A percentile compares a stretch with the other conserved stretches of the same genome.
These are phyloP conservation scores for Pyrus hybrid DNA, from an alignment of 331 rosid genomes.

Conservation along the genomic window DNA sequence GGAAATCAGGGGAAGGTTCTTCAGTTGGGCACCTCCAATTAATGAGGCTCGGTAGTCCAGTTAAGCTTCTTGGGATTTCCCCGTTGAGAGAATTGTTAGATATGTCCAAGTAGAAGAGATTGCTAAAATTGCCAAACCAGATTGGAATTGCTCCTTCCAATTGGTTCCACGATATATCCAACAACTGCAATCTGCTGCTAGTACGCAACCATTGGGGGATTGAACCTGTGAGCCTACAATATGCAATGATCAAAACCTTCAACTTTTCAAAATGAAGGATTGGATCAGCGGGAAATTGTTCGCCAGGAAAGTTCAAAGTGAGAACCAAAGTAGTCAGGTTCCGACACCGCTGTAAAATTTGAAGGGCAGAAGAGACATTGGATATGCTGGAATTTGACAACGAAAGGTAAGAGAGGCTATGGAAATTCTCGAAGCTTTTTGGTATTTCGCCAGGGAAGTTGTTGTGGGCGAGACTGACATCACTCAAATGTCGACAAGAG, in stretches of 20 bases:
- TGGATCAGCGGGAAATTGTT: conserved; percentile 25
- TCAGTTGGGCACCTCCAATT: not conserved
- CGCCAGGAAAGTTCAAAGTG: conserved; percentile 19
- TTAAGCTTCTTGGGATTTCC: conserved; percentile 4
- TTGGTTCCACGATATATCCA: conserved; percentile 28
- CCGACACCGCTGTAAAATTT: conserved; percentile 19
- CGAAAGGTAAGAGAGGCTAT: conserved; percentile 17
- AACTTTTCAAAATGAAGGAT: conserved; percentile 16
- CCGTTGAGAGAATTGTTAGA: conserved; percentile 24
- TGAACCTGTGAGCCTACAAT: conserved; percentile 25
- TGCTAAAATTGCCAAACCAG: conserved; percentile 19
- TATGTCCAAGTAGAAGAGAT: conserved; percentile 28
- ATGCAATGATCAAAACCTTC: conserved; percentile 25
- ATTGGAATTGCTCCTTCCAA: conserved; percentile 21
- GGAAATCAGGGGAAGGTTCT: conserved; percentile 19
- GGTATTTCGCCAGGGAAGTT: conserved; percentile 18
- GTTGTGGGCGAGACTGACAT: conserved; percentile 24
- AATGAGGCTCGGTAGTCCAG: conserved; percentile 10
- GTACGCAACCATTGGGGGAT: conserved; percentile 25
- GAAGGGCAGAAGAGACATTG: conserved; percentile 21
- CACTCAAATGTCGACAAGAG: conserved; percentile 22
- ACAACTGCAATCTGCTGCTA: conserved; percentile 14
- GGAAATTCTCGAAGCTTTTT: conserved; percentile 20
- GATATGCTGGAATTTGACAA: conserved; percentile 19
- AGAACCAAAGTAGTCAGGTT: conserved; percentile 30